These are phyloP conservation scores for Medicago ruthenica DNA, from an alignment of 306 rosid species.

Conservation along the genomic window DNA sequence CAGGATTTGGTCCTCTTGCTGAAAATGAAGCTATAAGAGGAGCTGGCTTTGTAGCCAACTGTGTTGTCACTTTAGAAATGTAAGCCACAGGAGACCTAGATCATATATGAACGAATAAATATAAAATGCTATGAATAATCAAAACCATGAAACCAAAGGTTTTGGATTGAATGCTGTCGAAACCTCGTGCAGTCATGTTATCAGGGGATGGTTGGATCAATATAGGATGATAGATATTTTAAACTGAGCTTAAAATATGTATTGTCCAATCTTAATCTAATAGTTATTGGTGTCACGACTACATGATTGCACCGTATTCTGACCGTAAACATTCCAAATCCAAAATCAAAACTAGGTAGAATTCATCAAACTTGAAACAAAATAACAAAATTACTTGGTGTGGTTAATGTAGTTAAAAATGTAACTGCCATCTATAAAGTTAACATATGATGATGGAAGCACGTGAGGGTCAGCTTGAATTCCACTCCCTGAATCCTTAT, in stretches of 20 bases:
- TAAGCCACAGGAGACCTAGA: constrained; percentile 58
- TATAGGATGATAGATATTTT: too few species aligned
- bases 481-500: background rate
- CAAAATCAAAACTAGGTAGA: background rate
- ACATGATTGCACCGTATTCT: background rate
- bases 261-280: background rate
- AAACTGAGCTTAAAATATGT: too few species aligned
- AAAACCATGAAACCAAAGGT: background rate
- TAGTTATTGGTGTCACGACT: background rate
- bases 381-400: constrained; percentile 51
- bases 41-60: constrained; percentile 48
- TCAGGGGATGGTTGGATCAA: background rate
- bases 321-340: background rate
- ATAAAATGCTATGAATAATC: background rate
- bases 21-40: constrained; percentile 75
- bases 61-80: constrained; percentile 51
- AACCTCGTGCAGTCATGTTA: background rate
- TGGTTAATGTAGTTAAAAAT: constrained; percentile 53
- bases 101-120: background rate
- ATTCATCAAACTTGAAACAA: background rate
- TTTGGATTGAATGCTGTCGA: background rate
- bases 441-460: constrained; percentile 61
- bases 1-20: constrained; percentile 67
- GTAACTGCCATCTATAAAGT: constrained; percentile 44
- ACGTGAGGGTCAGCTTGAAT: constrained; percentile 51